Base-by-base conservation (phyloP, 495 filamentous ascomycete genomes). In the Lepraria neglecta region DNA sequence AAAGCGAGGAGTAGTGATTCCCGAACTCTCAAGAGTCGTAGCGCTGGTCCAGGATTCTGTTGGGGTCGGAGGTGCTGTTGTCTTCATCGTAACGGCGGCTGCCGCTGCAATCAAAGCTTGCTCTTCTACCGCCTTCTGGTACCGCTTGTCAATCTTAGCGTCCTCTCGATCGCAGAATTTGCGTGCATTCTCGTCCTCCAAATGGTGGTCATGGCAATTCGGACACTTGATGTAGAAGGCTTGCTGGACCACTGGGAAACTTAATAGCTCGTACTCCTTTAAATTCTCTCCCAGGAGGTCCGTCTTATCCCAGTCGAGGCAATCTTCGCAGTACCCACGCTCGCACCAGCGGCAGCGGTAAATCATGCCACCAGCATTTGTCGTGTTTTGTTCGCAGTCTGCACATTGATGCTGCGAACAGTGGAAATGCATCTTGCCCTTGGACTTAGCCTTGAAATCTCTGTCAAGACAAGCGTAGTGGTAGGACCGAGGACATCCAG, bases 331-430 rank as follows among this genome's bases (percentile, higher is more conserved):
- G 61, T 72, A 87, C 2, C 77, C 83, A 0, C 67, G 64, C 56
- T 79, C 74, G 65, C 85, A 88, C 70, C 72, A 79, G 0, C 80
- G 72, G 64, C 85, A 87, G 9, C 78, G 74, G 67, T 79, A 84
- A 3, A 88, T 70, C 65, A 88, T 75, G 3, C 84, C 81, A 0
- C 85, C 84, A 0, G 79, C 82, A 46, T 84, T 76, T 2, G 68
- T 68, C 0, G 83, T 83, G 61, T 81, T 81, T 59, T 79, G 76
- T 1, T 68, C 63, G 57, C 85, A 88, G 28, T 79, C 74, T 4
- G 55, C 66, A 61, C 85, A 88, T 28, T 77, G 66, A 62, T 88
- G 85, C 45, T 86, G 81, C 4, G 82, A 73, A 61, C 85, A 88
- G 46, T 73, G 72, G 56, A 83, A 80, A 19, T 71, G 67, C 63